A percentile compares a stretch with the other conserved stretches of the same genome.
Evolutionary conservation across 345 rosid genomes (phyloP).

Genomic region (Mangifera indica): DNA sequence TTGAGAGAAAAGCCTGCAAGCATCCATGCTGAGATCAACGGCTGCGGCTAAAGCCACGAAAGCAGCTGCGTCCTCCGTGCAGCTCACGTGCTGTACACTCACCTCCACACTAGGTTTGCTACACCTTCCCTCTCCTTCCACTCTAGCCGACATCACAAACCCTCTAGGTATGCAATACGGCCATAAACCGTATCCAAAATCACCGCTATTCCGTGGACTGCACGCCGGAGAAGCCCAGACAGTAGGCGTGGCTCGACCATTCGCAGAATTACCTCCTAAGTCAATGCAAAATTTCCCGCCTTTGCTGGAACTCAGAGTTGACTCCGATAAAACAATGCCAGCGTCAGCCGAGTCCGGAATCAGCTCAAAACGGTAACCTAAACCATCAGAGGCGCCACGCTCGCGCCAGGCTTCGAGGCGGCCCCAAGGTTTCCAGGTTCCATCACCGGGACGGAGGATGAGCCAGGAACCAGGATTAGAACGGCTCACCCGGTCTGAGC

Average conservation of each 20-base stretch:
- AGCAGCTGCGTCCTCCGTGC: constrained; percentile 93
- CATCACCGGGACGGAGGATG: constrained; percentile 71
- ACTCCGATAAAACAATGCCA: constrained; percentile 70
- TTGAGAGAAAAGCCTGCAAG: constrained; percentile 83
- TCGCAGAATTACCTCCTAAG: constrained; percentile 26
- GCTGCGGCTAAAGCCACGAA: constrained; percentile 92
- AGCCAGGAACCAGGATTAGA: constrained; percentile 93
- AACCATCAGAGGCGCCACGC: constrained; percentile 64
- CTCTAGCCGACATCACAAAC: constrained; percentile 83
- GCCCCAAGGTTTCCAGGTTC: constrained; percentile 95
- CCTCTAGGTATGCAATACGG: constrained; percentile 63
- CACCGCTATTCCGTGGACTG: constrained; percentile 82
- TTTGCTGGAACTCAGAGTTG: constrained; percentile 54
- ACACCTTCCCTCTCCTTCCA: constrained; percentile 84
- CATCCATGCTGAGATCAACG: constrained; percentile 88
- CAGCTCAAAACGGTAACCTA: constrained; percentile 76
- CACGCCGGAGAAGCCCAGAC: constrained; percentile 54
- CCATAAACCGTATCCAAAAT: constrained; percentile 69
- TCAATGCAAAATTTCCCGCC: constrained; percentile 85
- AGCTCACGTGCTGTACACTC: constrained; percentile 86
- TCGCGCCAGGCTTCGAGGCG: constrained; percentile 95
- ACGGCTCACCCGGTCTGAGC: constrained; percentile 84
- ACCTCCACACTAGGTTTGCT: constrained; percentile 87
- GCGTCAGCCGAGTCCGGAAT: constrained; percentile 65
- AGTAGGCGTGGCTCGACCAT: constrained; percentile 39